Conservation (phyloP, 2,329 filamentous ascomycete genomes). For the Aspergillus sp. region DNA sequence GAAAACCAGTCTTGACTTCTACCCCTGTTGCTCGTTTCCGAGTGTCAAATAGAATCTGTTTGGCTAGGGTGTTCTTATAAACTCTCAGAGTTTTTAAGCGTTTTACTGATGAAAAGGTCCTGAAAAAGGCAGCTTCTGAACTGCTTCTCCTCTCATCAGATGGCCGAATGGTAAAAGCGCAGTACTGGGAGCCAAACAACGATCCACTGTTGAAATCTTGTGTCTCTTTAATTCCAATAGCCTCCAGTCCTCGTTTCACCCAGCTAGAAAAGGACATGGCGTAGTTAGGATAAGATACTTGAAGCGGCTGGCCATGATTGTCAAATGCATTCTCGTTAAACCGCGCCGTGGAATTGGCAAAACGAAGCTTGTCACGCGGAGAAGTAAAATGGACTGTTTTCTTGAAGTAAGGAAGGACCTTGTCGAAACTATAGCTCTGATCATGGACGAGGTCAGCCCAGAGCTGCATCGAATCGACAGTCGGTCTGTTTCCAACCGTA, state of each 20-base stretch:
- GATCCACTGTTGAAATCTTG: slow-evolving; percentile 41
- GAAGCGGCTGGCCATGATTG: slow-evolving; percentile 29
- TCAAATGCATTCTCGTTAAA: slow-evolving; percentile 27
- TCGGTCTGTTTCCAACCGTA: slow-evolving; percentile 13
- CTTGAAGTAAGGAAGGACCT: slow-evolving; percentile 24
- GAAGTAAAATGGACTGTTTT: slow-evolving; percentile 23
- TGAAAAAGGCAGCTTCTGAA: slow-evolving; percentile 40
- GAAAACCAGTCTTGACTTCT: slow-evolving; percentile 31
- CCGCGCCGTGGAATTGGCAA: slow-evolving; percentile 15
- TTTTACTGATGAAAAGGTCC: not conserved
- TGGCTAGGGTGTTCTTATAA: slow-evolving; percentile 41
- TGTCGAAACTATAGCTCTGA: slow-evolving; percentile 27
- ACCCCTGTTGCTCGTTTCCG: slow-evolving; percentile 43
- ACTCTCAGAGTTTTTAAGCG: slow-evolving; percentile 32
- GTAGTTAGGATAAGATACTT: slow-evolving; percentile 40
- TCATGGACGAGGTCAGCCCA: slow-evolving; percentile 31
- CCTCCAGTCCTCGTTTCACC: slow-evolving; percentile 31
- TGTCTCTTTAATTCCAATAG: slow-evolving; percentile 35
- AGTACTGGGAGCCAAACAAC: slow-evolving; percentile 37
- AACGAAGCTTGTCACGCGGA: slow-evolving; percentile 12
- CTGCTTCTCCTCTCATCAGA: slow-evolving; percentile 45
- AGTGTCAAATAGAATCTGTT: slow-evolving; percentile 48
- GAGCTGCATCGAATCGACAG: slow-evolving; percentile 19
- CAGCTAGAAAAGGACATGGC: slow-evolving; percentile 35
- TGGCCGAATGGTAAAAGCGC: slow-evolving; percentile 46